Evolutionary conservation across 2,329 filamentous ascomycete genomes (phyloP), one percentile per base, ranked within the genome.

Genomic region (Pseudocercospora macadamiae): DNA sequence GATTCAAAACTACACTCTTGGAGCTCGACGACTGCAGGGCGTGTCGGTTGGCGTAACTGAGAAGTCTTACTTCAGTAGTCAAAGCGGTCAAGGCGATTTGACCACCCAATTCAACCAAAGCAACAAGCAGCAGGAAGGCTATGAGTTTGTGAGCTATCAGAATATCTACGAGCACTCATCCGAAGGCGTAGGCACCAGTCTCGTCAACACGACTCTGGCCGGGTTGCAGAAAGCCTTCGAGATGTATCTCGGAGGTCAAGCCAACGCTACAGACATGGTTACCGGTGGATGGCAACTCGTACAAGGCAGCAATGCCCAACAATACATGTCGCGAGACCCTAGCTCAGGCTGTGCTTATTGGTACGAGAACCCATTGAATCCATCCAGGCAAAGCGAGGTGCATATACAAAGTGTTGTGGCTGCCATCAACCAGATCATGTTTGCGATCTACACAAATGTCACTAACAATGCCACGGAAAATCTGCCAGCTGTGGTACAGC

Each of bases 141-240:
- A 51, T 21, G 36, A 30, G 6, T 23, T 57, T 9, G 34, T 51
- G 9, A 14, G 7, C 9, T 42, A 42, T n/a, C 26, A 39, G 8
- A 25, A 36, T 10, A 42, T 57, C 23, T 23, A 51, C 14, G 44
- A 39, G 23, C 32, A 44, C 3, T 26, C 21, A 2, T 18, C 18
- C 9, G 14, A 25, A 18, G 34, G 19, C 8, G 44, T n/a, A 12
- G 19, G 21, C 23, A 37, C 47, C 14, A 42, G 45, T 12, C 14
- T 21, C n/a, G 42, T 45, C 2, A 45, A 45, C 42, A 45, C 42
- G 2, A 45, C 42, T 19, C 55, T 64, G 1, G 57, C 54, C 7
- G 62, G 62, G 25, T 8, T 64, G 9, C 25, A 45, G 34, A 49
- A 57, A 18, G 61, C 42, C 4, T 51, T 64, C n/a, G 28, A 56